Base-by-base conservation (phyloP, 2,329 filamentous ascomycete species). In the Colletotrichum theobromicola region DNA sequence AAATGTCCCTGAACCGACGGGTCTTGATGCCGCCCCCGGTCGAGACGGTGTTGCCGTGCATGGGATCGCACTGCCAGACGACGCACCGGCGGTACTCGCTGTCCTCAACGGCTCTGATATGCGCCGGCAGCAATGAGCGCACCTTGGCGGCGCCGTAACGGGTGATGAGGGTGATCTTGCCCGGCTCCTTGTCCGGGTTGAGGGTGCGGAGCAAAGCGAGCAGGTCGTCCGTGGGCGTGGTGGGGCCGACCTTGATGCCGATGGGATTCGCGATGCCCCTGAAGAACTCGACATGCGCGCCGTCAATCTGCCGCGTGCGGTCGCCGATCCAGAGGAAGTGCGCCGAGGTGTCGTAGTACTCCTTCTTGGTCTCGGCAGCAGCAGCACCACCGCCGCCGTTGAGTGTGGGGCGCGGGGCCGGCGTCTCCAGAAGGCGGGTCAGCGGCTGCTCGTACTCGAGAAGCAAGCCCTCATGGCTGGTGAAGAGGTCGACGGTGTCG, bases 251-350 rank as follows among this genome's bases (percentile, higher is more conserved):
- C 84, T 99, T 99, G 85, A 99, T 93, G 76, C 97, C 97, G 79
- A 99, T 95, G 1, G 97, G 97, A 86, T 99, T 99, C 80, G 95
- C 93, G 78, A 99, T 94, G 73, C 97, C 97, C 60, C 97, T 94
- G 90, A 98, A 98, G 88, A 97, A 99, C 85, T 99, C 97, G 76
- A 99, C 94, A 84, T 99, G 97, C 0, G 94, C 96, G 79, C 96
- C 95, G 81, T 97, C 94, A 60, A 98, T 91, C 85, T 98, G 96
- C 61, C 97, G 92, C 3, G 97, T 99, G 77, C 97, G 94, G 84
- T 99, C 97, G 69, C 97, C 97, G 79, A 99, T 97, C 97, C 97
- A 99, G 83, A 99, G 90, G 87, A 99, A 98, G 83, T 99, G 97
- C 0, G 95, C 95, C 6, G 95, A 98, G 0, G 96, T 98, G 85